phyloP scores from a whole-genome alignment of 345 rosid species.

The Salix exigua region DNA sequence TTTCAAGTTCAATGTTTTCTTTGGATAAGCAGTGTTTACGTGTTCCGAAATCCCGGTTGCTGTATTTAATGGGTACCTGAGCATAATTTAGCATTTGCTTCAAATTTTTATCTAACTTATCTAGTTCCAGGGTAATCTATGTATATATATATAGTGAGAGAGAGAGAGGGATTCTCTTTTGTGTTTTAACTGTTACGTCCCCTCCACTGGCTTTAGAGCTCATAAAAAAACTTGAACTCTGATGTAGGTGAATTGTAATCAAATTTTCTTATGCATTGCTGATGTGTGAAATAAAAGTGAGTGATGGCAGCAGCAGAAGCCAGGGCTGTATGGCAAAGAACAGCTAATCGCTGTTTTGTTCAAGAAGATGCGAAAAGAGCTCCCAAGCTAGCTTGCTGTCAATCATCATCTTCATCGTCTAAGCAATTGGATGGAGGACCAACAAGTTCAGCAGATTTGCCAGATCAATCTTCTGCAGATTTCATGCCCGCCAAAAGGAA shows the following conservation, averaged over 20 bases:
- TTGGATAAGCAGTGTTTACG: neutral
- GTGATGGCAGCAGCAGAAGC: conserved; percentile 91
- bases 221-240: neutral
- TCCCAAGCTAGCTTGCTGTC: conserved; percentile 83
- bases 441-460: conserved; percentile 34
- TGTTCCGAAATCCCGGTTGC: neutral
- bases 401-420: conserved; percentile 63
- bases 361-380: conserved; percentile 99
- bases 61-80: neutral
- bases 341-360: conserved; percentile 87
- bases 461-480: conserved; percentile 42
- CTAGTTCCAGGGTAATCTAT: neutral
- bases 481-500: conserved; percentile 53
- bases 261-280: neutral
- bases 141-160: too few relatives aligned
- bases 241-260: neutral
- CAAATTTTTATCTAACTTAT: neutral
- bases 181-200: neutral
- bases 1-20: neutral
- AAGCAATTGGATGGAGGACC: conserved; percentile 52
- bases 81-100: neutral
- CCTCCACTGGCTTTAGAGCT: neutral
- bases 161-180: neutral
- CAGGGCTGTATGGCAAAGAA: conserved; percentile 86
- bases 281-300: conserved; percentile 36